Conservation (phyloP, 139 green algal genomes). For the Haematococcus lacustris region DNA sequence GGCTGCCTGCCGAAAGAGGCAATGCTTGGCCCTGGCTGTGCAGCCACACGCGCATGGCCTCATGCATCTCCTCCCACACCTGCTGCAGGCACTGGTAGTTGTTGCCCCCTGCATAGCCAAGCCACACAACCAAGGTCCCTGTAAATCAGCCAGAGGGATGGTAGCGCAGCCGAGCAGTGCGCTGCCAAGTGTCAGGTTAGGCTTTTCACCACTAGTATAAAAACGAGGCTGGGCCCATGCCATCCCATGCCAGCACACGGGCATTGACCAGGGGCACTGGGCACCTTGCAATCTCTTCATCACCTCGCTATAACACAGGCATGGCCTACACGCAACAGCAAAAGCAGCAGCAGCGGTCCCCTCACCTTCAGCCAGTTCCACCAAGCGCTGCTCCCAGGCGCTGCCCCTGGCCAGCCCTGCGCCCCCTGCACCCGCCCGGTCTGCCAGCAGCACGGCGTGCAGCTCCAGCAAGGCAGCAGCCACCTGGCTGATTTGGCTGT, state of each 20-base stretch:
- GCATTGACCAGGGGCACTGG: too few species aligned
- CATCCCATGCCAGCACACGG: too few species aligned
- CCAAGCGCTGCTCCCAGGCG: neutral
- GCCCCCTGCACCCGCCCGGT: neutral
- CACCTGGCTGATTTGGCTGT: neutral
- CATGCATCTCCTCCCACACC: constrained; percentile 22
- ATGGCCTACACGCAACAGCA: neutral
- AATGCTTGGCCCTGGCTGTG: neutral
- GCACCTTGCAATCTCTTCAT: too few species aligned
- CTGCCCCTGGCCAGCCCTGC: neutral
- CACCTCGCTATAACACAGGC: too few species aligned
- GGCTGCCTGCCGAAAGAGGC: neutral
- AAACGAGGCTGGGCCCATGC: too few species aligned
- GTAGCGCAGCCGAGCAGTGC: neutral
- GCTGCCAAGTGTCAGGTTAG: too few species aligned
- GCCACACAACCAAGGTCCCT: neutral
- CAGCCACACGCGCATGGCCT: constrained; percentile 13
- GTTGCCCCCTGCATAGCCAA: constrained; percentile 20
- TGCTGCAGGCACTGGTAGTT: constrained; percentile 23
- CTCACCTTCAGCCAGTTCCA: constrained; percentile 4
- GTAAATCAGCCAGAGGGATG: neutral
- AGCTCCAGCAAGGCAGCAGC: neutral
- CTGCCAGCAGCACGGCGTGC: constrained; percentile 5
- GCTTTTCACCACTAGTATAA: too few species aligned
- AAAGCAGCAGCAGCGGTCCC: neutral